Conservation (phyloP, 129 eudicot genomes). For the Apium graveolens region DNA sequence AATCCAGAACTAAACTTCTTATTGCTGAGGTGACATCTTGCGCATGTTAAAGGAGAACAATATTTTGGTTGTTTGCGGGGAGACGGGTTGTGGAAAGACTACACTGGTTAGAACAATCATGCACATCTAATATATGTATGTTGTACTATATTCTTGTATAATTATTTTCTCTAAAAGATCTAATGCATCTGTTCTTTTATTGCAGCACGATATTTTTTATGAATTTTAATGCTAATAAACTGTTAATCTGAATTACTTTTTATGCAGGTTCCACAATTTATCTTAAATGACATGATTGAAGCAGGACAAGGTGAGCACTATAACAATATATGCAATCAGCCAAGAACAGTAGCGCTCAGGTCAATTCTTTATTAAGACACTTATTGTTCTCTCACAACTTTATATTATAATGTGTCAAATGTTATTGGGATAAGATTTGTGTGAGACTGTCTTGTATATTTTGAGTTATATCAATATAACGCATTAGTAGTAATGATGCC, state of each 20-base stretch:
- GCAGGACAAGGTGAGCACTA: conserved; percentile 71
- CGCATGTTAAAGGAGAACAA: conserved; percentile 56
- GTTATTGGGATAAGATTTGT: background rate
- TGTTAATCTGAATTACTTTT: conserved; percentile 8
- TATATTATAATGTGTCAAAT: background rate
- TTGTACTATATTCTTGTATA: background rate
- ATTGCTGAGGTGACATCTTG: conserved; percentile 69
- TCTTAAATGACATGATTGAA: too few species aligned
- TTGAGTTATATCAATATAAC: too few species aligned
- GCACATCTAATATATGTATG: background rate
- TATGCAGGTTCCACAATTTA: conserved; percentile 90
- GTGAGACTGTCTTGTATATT: too few species aligned
- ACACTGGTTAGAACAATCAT: conserved; percentile 59
- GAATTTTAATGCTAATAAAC: background rate
- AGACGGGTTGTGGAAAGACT: conserved; percentile 90
- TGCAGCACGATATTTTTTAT: conserved; percentile 1
- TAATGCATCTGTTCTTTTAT: background rate
- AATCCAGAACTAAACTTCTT: conserved; percentile 72
- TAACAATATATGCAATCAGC: conserved; percentile 96
- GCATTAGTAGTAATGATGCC: too few species aligned
- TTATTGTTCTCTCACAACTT: background rate
- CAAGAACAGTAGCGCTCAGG: conserved; percentile 96
- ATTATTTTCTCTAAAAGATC: conserved; percentile 6
- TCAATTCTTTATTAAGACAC: background rate
- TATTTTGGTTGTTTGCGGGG: too few species aligned